Percentiles rank a stretch among this genome's conserved stretches.
phyloP scores from a whole-genome alignment of 2,329 filamentous ascomycete species.

The Neonectria ditissima region DNA sequence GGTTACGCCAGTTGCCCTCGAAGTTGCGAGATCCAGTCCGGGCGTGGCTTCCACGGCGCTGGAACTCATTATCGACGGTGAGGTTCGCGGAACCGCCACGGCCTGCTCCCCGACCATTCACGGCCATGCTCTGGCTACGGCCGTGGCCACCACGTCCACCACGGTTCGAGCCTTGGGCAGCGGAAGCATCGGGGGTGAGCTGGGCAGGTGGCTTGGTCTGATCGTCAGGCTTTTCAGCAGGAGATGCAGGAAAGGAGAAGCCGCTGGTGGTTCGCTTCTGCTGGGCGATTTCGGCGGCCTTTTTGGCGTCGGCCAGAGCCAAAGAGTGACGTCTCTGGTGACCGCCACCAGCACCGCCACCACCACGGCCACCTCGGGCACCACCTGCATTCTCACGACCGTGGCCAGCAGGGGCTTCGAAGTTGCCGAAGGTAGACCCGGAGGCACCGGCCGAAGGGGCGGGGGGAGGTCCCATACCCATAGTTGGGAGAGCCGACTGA shows the following conservation, averaged over 20 bases:
- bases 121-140: conserved; percentile 92
- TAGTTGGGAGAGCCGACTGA: conserved; percentile 94
- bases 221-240: conserved; percentile 70
- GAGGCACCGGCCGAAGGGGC: conserved; percentile 93
- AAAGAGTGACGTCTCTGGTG: conserved; percentile 96
- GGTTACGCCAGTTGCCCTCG: conserved; percentile 97
- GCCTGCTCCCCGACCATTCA: conserved; percentile 75
- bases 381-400: conserved; percentile 56
- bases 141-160: conserved; percentile 72
- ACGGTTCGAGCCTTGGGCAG: conserved; percentile 58
- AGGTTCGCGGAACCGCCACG: conserved; percentile 72
- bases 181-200: conserved; percentile 49
- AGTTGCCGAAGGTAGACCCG: conserved; percentile 82
- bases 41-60: conserved; percentile 83
- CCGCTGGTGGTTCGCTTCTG: conserved; percentile 94
- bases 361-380: conserved; percentile 78
- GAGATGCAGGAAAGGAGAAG: conserved; percentile 89
- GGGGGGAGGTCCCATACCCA: conserved; percentile 88
- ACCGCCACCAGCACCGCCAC: conserved; percentile 74
- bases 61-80: conserved; percentile 69
- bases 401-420: conserved; percentile 67
- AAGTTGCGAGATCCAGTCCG: conserved; percentile 92
- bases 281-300: conserved; percentile 95
- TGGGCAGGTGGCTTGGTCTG: conserved; percentile 54
- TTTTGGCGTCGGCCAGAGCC: conserved; percentile 94